Evolutionary conservation across 495 filamentous ascomycete species (phyloP).

Genomic region (Parmelia sp.): DNA sequence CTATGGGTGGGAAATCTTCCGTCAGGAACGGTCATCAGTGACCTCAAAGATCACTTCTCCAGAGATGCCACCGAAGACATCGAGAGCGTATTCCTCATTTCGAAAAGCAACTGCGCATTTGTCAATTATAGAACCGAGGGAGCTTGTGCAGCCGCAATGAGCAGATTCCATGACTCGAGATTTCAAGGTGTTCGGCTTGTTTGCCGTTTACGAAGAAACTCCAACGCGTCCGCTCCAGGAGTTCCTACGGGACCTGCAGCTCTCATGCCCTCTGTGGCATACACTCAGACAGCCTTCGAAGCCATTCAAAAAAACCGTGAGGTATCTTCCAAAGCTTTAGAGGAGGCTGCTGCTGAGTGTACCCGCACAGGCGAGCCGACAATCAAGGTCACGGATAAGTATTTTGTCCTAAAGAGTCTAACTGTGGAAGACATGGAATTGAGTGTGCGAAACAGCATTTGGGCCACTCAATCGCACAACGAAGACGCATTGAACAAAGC

Average conservation of each 20-base stretch:
- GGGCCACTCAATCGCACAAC: slow-evolving; percentile 95
- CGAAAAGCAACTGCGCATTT: slow-evolving; percentile 97
- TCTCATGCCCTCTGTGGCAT: slow-evolving; percentile 24
- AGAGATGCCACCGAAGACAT: slow-evolving; percentile 69
- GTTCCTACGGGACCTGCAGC: slow-evolving; percentile 50
- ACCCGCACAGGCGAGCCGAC: slow-evolving; percentile 22
- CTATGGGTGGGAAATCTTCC: slow-evolving; percentile 97
- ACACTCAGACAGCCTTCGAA: slow-evolving; percentile 27
- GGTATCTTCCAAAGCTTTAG: slow-evolving; percentile 28
- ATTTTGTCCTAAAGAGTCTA: slow-evolving; percentile 90
- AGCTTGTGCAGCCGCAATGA: slow-evolving; percentile 69
- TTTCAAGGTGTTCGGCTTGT: slow-evolving; percentile 87
- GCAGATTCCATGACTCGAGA: slow-evolving; percentile 82
- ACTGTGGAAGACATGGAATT: slow-evolving; percentile 90
- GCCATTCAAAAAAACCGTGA: slow-evolving; percentile 22
- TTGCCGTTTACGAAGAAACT: slow-evolving; percentile 72
- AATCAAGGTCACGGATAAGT: slow-evolving; percentile 54
- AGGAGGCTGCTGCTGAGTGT: slow-evolving; percentile 17
- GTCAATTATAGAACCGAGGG: slow-evolving; percentile 86
- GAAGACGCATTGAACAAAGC: slow-evolving; percentile 77
- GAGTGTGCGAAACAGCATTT: slow-evolving; percentile 80
- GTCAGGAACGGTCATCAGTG: slow-evolving; percentile 67
- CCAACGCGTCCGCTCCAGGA: slow-evolving; percentile 41
- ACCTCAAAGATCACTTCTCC: slow-evolving; percentile 86
- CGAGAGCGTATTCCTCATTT: slow-evolving; percentile 89